Base-by-base conservation (phyloP, 352 stramenopile species). In the Elongisporangium anandrum region DNA sequence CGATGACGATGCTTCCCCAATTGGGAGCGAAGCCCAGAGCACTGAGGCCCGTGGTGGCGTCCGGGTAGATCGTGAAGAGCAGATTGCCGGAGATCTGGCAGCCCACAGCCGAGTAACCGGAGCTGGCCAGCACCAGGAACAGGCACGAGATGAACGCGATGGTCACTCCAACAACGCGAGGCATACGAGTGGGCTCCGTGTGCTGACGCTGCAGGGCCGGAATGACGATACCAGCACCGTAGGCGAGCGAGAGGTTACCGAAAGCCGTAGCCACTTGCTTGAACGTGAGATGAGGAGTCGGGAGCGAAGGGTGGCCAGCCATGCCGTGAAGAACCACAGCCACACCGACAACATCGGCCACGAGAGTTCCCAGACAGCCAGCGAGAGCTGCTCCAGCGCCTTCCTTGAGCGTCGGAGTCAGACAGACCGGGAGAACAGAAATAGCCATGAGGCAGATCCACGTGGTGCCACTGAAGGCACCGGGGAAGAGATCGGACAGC, bases 31-130 rank as follows among this genome's bases (percentile, higher is more conserved):
- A 63, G 55, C 81, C 62, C 10, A 87, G 60, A 7, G 70, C 69
- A 0, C 71, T 70, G 23, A 68, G 65, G 20, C 68, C 75, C n/a
- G 61, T 65, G 15, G 38, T 29, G 0, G 56, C 34, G 50, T 63
- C 20, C 17, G 38, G 48, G 52, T 48, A 66, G 48, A 88, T 83
- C 9, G 79, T 66, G 52, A 88, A 87, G 13, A 88, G 55, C 22
- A 88, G 63, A 56, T 88, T 88, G 19, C 74, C 72, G 0, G 78
- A 70, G 54, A 88, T 83, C 63, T 88, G 78, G 56, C 78, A 88
- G n/a, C 78, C 78, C 0, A 87, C 70, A 9, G 61, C 52, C 24
- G 65, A 75, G 53, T 74, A 75, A 15, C 65, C 71, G 1, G 65
- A 70, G 24, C 59, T 48, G 0, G 70, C 79, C 29, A 88, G 76